A percentile compares a stretch with the other conserved stretches of the same genome.
These are phyloP conservation scores for Phylloporus rhodoxanthus DNA, from an alignment of 768 basidiomycete genomes.

Conservation along the genomic window DNA sequence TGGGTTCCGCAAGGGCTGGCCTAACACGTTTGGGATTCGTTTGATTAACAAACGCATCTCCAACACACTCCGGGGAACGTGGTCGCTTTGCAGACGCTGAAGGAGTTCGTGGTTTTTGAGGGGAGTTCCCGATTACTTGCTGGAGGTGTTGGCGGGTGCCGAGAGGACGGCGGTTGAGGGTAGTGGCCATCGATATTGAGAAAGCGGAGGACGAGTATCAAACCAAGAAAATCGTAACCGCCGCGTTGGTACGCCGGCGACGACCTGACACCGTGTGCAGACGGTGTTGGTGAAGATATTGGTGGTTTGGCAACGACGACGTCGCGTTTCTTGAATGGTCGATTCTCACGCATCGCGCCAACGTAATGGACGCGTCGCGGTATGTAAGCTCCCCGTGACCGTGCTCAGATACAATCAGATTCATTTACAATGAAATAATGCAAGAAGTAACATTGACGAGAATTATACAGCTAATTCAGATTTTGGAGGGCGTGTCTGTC, in stretches of 20 bases:
- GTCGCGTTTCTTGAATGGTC: slow-evolving; percentile 1
- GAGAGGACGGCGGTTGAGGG: slow-evolving; percentile 44
- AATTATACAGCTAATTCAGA: slow-evolving; percentile 18
- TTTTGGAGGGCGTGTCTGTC: slow-evolving; percentile 23
- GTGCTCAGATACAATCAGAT: neutral
- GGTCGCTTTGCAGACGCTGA: slow-evolving; percentile 40
- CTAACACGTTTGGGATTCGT: slow-evolving; percentile 42
- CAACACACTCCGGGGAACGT: slow-evolving; percentile 44
- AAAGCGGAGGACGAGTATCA: neutral
- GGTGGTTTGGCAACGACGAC: slow-evolving; percentile 1
- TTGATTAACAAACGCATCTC: slow-evolving; percentile 26
- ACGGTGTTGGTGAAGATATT: slow-evolving; percentile 3
- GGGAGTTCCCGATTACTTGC: slow-evolving; percentile 30
- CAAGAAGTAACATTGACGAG: slow-evolving; percentile 3
- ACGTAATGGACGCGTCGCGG: slow-evolving; percentile 23
- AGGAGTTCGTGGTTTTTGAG: slow-evolving; percentile 31
- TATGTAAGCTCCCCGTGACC: neutral
- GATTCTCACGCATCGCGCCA: slow-evolving; percentile 24
- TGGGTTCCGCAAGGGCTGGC: slow-evolving; percentile 24
- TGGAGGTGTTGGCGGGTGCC: slow-evolving; percentile 38
- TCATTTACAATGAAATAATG: neutral
- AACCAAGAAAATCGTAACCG: slow-evolving; percentile 4
- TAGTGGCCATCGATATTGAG: slow-evolving; percentile 36
- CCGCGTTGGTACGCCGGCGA: slow-evolving; percentile 1
- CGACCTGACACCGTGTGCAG: neutral